Conservation (phyloP, 73 alveolate genomes). For the Loxodes magnus region DNA sequence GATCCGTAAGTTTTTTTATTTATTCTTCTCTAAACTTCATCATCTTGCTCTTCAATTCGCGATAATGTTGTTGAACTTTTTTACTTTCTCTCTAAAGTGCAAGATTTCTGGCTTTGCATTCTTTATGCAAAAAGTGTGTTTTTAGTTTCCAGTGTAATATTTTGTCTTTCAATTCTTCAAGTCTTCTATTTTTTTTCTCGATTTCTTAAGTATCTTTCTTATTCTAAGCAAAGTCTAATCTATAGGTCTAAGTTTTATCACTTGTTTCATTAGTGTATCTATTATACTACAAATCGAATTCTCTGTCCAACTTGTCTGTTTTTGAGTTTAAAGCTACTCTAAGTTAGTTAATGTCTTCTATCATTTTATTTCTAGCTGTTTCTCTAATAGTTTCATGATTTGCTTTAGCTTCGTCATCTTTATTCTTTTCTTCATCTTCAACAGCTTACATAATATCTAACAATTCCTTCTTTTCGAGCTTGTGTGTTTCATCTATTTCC, state of each 20-base stretch:
- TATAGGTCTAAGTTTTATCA: conserved; percentile 70
- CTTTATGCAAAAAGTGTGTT: conserved; percentile 76
- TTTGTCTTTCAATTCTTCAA: conserved; percentile 60
- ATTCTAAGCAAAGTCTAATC: conserved; percentile 54
- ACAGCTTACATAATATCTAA: conserved; percentile 89
- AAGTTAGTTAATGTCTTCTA: conserved; percentile 57
- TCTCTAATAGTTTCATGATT: conserved; percentile 75
- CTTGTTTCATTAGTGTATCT: conserved; percentile 77
- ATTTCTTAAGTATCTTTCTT: conserved; percentile 58
- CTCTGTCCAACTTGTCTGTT: conserved; percentile 52
- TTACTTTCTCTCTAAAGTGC: conserved; percentile 83
- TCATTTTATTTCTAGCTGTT: conserved; percentile 60
- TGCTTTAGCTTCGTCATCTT: conserved; percentile 74
- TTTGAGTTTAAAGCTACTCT: conserved; percentile 59
- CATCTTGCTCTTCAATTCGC: conserved; percentile 85
- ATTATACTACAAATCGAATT: conserved; percentile 54
- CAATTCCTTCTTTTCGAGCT: conserved; percentile 81
- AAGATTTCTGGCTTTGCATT: conserved; percentile 88
- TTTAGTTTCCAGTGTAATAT: conserved; percentile 75
- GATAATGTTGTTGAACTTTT: conserved; percentile 76
- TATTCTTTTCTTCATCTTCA: conserved; percentile 81
- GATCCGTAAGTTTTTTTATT: conserved; percentile 77
- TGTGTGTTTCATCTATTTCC: conserved; percentile 79
- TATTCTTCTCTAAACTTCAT: conserved; percentile 89
- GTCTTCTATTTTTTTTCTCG: conserved; percentile 54